Evolutionary conservation across 306 rosid species (phyloP).

Genomic region (Lotus japonicus): DNA sequence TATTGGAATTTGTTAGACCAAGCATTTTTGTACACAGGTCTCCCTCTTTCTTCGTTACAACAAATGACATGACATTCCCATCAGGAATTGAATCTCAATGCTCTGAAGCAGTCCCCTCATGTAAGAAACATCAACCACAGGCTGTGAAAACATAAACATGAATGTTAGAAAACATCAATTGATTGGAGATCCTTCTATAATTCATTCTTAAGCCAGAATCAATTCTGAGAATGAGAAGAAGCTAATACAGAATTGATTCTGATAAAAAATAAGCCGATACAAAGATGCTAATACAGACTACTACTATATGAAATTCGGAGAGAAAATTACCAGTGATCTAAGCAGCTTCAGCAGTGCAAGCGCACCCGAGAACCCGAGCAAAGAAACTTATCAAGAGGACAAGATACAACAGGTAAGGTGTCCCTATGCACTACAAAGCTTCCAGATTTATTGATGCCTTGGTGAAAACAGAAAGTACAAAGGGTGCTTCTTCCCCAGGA

Average conservation of each 20-base stretch:
- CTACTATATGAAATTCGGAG: background rate
- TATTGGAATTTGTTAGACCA: background rate
- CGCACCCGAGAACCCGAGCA: slow-evolving; percentile 51
- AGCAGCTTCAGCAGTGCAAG: slow-evolving; percentile 24
- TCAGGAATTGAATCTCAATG: slow-evolving; percentile 15
- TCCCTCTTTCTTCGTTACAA: slow-evolving; percentile 6
- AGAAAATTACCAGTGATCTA: slow-evolving; percentile 36
- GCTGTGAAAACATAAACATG: slow-evolving; percentile 16
- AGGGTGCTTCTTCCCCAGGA: slow-evolving; percentile 99
- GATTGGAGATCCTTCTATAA: too few species aligned
- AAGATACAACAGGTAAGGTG: slow-evolving; percentile 23
- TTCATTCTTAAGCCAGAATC: too few species aligned
- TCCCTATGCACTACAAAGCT: slow-evolving; percentile 51
- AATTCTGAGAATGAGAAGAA: too few species aligned
- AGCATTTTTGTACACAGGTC: background rate
- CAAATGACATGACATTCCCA: slow-evolving; percentile 8
- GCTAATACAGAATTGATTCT: too few species aligned
- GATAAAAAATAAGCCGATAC: too few species aligned
- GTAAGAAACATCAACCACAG: slow-evolving; percentile 17
- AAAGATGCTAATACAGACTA: too few species aligned
- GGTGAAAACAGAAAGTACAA: slow-evolving; percentile 96
- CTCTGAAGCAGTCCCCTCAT: slow-evolving; percentile 16
- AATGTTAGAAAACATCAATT: background rate
- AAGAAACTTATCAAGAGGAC: slow-evolving; percentile 29
- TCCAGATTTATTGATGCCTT: slow-evolving; percentile 91